phyloP scores from a whole-genome alignment of 345 rosid genomes.

The Sapria himalayana region DNA sequence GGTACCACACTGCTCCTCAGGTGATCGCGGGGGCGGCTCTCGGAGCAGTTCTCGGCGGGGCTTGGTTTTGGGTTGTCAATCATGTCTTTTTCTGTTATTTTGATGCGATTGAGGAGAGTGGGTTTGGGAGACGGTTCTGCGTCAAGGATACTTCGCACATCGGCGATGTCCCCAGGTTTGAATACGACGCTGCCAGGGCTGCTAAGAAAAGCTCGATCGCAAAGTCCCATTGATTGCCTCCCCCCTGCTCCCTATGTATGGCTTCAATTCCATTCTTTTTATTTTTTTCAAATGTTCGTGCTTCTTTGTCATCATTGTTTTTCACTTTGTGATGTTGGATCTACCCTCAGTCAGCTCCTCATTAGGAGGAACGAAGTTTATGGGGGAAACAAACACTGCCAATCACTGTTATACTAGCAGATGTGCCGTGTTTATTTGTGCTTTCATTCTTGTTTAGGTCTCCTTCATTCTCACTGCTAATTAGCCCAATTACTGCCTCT shows the following conservation, averaged over 20 bases:
- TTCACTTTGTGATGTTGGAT: too few species aligned
- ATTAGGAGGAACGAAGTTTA: too few species aligned
- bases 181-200: conserved; percentile 80
- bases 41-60: conserved; percentile 39
- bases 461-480: too few species aligned
- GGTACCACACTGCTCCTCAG: conserved; percentile 74
- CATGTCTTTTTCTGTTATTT: conserved; percentile 24
- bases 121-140: conserved; percentile 46
- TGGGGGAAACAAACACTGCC: too few species aligned
- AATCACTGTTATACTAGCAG: too few species aligned
- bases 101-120: conserved; percentile 61
- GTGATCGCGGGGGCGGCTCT: conserved; percentile 62
- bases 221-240: conserved; percentile 36
- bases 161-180: conserved; percentile 63
- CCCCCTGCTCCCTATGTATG: too few species aligned
- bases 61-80: conserved; percentile 80
- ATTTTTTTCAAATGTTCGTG: not conserved
- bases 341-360: too few species aligned
- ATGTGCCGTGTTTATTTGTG: too few species aligned
- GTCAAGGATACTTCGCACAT: conserved; percentile 93
- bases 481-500: too few species aligned
- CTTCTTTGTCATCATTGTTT: conserved; percentile 1
- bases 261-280: conserved; percentile 2
- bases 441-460: too few species aligned
- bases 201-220: conserved; percentile 29